Conservation (phyloP, 257 asterid species). For the Mentha longifolia region DNA sequence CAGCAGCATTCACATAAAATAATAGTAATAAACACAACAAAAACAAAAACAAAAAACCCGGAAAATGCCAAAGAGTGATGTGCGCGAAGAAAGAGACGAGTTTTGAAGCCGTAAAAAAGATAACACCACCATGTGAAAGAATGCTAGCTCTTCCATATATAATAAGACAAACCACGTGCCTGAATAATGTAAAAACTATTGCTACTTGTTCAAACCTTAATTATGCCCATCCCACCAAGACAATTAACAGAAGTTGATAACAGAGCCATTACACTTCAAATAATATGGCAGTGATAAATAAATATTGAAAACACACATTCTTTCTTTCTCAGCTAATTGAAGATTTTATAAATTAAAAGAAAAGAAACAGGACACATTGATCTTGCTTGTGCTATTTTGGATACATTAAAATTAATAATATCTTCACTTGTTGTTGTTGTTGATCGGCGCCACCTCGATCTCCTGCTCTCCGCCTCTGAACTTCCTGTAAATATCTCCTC, state of each 20-base stretch:
- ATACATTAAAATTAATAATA: neutral
- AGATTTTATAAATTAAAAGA: too few species aligned
- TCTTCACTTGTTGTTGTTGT: constrained; percentile 25
- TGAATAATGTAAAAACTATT: neutral
- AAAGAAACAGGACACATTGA: too few species aligned
- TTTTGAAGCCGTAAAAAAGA: neutral
- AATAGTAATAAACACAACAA: too few species aligned
- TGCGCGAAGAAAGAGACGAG: neutral
- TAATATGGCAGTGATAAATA: too few species aligned
- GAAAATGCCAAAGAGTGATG: too few species aligned
- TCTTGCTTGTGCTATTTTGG: too few species aligned
- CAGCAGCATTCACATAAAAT: too few species aligned
- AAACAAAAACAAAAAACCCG: too few species aligned
- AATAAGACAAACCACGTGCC: neutral
- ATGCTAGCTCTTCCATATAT: too few species aligned
- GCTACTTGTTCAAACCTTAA: neutral
- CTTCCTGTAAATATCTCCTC: constrained; percentile 72
- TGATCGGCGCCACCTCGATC: constrained; percentile 20
- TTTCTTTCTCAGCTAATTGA: too few species aligned
- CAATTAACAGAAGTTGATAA: neutral
- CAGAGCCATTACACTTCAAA: too few species aligned
- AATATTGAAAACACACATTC: too few species aligned
- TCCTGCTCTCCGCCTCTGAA: constrained; percentile 52
- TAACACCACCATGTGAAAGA: constrained; percentile 24
- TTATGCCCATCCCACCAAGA: neutral